phyloP scores from a whole-genome alignment of 805 yeast species.

The Yarrowia sp. region DNA sequence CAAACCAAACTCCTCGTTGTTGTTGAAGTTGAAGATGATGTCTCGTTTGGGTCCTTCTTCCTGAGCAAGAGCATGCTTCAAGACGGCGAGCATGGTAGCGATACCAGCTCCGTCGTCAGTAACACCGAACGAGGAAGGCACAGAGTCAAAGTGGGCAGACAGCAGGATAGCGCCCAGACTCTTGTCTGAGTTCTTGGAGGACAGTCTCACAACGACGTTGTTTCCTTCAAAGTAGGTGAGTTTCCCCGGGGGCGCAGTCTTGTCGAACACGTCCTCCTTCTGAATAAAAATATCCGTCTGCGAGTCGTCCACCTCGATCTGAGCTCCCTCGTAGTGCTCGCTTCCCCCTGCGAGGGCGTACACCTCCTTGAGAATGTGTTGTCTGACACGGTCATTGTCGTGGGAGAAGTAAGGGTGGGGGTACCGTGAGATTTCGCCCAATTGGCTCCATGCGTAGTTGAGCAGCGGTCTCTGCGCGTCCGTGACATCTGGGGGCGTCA shows the following conservation, averaged over 20 bases:
- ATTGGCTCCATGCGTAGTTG: constrained; percentile 65
- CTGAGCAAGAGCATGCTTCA: constrained; percentile 56
- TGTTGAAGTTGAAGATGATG: constrained; percentile 82
- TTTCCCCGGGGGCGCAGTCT: constrained; percentile 53
- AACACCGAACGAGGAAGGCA: constrained; percentile 84
- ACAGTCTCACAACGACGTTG: constrained; percentile 74
- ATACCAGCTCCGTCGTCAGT: constrained; percentile 94
- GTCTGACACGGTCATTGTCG: constrained; percentile 79
- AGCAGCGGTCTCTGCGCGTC: constrained; percentile 25
- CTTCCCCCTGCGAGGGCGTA: constrained; percentile 47
- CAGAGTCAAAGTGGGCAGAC: constrained; percentile 90
- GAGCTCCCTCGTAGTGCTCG: constrained; percentile 48
- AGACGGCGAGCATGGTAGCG: constrained; percentile 76
- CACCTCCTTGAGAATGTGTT: constrained; percentile 61
- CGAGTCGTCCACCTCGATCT: constrained; percentile 54
- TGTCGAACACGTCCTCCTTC: constrained; percentile 55
- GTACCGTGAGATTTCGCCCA: constrained; percentile 68
- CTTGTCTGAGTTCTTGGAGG: constrained; percentile 12
- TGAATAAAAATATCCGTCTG: constrained; percentile 57
- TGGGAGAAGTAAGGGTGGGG: constrained; percentile 83
- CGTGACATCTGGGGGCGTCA: constrained; percentile 10
- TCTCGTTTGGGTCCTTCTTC: constrained; percentile 65
- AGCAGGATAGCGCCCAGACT: constrained; percentile 62
- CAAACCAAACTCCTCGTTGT: constrained; percentile 87
- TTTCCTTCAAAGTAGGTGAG: constrained; percentile 82